phyloP scores from a whole-genome alignment of 305 asterid species.

The Fraxinus platypoda region DNA sequence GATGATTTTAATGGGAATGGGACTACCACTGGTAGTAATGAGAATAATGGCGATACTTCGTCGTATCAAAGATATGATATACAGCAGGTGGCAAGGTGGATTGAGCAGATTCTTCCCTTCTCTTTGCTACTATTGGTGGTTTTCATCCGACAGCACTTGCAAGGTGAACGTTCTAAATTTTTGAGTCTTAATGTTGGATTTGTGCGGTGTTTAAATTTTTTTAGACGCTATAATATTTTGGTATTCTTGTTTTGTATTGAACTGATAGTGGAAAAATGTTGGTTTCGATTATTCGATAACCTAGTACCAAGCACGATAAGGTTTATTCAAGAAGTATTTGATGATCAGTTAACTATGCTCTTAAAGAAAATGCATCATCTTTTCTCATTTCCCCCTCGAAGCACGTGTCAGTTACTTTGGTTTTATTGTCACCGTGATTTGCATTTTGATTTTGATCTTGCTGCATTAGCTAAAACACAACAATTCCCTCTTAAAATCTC shows the following conservation, averaged over 20 bases:
- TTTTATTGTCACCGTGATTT: background rate
- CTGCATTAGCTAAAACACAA: background rate
- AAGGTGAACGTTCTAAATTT: constrained; percentile 39
- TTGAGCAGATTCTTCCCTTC: constrained; percentile 88
- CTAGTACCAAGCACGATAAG: background rate
- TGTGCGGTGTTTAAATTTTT: background rate
- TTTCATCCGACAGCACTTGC: constrained; percentile 85
- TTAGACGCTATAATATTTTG: background rate
- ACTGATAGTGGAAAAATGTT: background rate
- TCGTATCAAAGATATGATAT: constrained; percentile 74
- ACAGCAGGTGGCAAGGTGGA: constrained; percentile 76
- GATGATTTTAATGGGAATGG: constrained; percentile 39
- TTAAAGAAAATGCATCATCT: background rate
- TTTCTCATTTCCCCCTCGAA: background rate
- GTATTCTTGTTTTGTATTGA: background rate
- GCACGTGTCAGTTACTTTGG: background rate
- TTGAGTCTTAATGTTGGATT: background rate
- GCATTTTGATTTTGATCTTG: background rate
- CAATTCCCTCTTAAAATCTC: background rate
- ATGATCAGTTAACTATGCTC: background rate
- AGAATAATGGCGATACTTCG: constrained; percentile 39
- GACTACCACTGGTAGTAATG: constrained; percentile 29
- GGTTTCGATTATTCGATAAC: background rate
- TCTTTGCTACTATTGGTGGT: constrained; percentile 74
- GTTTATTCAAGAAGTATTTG: background rate